Evolutionary conservation across 148 eudicot genomes (phyloP), one percentile per base, ranked within the genome.

Genomic region (Mesembryanthemum crystallinum): DNA sequence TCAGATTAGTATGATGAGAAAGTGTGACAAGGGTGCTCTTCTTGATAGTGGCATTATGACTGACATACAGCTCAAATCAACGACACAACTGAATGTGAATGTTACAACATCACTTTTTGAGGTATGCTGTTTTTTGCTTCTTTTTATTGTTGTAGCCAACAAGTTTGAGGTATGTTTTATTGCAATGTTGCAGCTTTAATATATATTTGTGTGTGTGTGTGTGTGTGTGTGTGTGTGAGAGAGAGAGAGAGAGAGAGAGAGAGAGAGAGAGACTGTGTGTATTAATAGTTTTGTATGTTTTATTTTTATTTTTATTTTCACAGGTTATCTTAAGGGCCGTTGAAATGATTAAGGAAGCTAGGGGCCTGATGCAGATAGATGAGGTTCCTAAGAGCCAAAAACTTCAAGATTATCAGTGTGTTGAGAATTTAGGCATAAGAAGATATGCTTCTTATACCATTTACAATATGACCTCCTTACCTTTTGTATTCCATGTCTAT

Each of bases 401-500:
- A 49, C 77, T 83, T 23, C 80, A 81, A 60, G 83, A 76, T 75
- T 81, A 77, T 73, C 92, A 86, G 70, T 77, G 68, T 74, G 51
- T 77, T 58, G 92, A 84, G 52, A 79, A 75, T 78, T 69, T 80
- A 57, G 75, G 83, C 59, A 70, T 82, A n/a, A 84, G 90, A 84
- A 87, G 85, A 85, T 92, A 80, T 83, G 96, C 99, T 73, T 94
- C 99, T 54, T 95, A 95, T 81, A 81, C 87, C 64, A 77, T 95
- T 39, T 85, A 88, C 76, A 95, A 95, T 78, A 80, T 87, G 85
- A 92, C 99, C 81, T 90, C 97, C 15, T 84, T 92, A 78, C 91
- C 97, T 73, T 81, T 95, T 68, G 71, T 76, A 42, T 92, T 95
- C 77, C 79, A 73, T 79, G 87, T 92, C 78, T 83, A 81, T 71